These are phyloP conservation scores for Ogataea saltuana DNA, from an alignment of 805 yeast species.

Conservation along the genomic window DNA sequence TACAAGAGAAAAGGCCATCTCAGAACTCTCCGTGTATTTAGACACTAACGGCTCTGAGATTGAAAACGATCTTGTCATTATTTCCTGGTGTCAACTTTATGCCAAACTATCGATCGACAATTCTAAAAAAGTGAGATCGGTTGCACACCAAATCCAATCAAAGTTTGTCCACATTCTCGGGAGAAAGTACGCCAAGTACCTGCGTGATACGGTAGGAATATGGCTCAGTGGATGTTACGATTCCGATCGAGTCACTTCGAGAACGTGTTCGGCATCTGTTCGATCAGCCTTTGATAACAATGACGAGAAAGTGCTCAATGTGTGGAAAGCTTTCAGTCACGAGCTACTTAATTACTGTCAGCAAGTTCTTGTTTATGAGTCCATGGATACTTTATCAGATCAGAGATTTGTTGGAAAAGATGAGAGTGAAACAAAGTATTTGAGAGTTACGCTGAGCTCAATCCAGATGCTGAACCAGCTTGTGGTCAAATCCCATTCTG, in stretches of 20 bases:
- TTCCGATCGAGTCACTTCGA: slow-evolving; percentile 60
- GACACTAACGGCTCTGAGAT: slow-evolving; percentile 28
- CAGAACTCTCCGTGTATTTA: slow-evolving; percentile 47
- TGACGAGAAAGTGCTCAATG: slow-evolving; percentile 51
- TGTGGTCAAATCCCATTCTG: slow-evolving; percentile 10
- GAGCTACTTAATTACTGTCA: slow-evolving; percentile 57
- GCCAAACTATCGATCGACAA: slow-evolving; percentile 76
- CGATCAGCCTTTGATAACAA: slow-evolving; percentile 55
- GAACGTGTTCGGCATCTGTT: slow-evolving; percentile 48
- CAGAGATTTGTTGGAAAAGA: slow-evolving; percentile 66
- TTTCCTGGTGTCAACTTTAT: slow-evolving; percentile 77
- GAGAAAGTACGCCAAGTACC: slow-evolving; percentile 60
- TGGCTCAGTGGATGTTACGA: slow-evolving; percentile 77
- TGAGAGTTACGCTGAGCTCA: slow-evolving; percentile 53
- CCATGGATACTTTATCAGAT: slow-evolving; percentile 67
- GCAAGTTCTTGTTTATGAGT: slow-evolving; percentile 56
- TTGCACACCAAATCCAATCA: slow-evolving; percentile 67
- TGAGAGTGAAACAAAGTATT: slow-evolving; percentile 65
- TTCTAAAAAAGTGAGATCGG: slow-evolving; percentile 60
- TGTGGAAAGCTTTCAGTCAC: slow-evolving; percentile 60
- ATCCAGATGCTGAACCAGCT: slow-evolving; percentile 45
- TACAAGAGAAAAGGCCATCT: slow-evolving; percentile 81
- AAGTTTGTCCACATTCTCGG: slow-evolving; percentile 49
- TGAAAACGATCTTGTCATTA: slow-evolving; percentile 55
- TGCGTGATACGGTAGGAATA: slow-evolving; percentile 70